Evolutionary conservation across 192 early-diverging fungal species (phyloP), one percentile per base, ranked within the genome.

Genomic region (Phlyctochytrium arcticum): DNA sequence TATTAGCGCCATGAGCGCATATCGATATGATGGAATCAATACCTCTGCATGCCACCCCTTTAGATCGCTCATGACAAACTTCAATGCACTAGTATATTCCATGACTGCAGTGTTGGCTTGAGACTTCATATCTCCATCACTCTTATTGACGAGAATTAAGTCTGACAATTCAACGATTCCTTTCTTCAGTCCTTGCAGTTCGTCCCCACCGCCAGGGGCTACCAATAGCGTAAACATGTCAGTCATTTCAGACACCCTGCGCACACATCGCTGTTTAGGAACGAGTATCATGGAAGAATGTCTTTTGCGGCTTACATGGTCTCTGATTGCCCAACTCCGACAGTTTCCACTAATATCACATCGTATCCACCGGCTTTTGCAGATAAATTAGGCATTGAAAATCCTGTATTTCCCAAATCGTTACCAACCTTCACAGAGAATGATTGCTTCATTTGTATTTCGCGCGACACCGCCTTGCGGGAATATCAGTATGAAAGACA

Each of bases 161-260:
- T 93, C 90, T 4, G 89, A 84, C 12, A 92, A 77, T 72, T 93
- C 91, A 67, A 93, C 85, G 33, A 93, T 92, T 2, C 91, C 91
- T 60, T 89, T 88, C 75, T 93, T 93, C 71, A 93, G 83, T 6
- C 91, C 91, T 81, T 93, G 91, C 48, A 93, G 77, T 67, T 93
- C 91, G 72, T 93, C 91, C 46, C 91, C 91, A 6, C 85, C 89
- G 19, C 85, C 90, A 6, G 91, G 90, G 36, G 88, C 86, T 32
- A 92, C 84, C 32, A 92, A 73, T 3, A 92, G 71, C 7, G 89
- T 81, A 73, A 90, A 91, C 85, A 92, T 89, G 65, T 93, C 91
- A 21, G 90, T 89, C 85, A 93, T 91, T 23, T 92, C 91, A 6
- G 89, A 74, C 4, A 93, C 89, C 86, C 74, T 76, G 12, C 21